Evolutionary conservation across 495 filamentous ascomycete species (phyloP).

Genomic region (Penicillium dipodomyicola): DNA sequence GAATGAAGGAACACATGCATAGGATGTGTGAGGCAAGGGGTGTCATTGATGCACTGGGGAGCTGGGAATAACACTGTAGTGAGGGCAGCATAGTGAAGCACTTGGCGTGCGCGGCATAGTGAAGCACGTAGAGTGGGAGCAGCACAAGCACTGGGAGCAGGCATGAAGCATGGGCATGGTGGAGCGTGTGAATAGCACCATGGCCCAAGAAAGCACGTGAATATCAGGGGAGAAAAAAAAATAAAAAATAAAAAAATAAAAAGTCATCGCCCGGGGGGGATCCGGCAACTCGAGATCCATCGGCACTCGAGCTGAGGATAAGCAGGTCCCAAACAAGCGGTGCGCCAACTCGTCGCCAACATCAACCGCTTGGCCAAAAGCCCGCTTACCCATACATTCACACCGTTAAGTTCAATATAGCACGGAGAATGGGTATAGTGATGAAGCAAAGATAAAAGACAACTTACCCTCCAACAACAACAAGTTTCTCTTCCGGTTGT

Average conservation of each 20-base stretch:
- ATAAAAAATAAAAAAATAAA: neutral
- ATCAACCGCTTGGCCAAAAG: neutral
- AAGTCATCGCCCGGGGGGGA: neutral
- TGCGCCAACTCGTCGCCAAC: neutral
- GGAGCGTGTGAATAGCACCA: too few species aligned
- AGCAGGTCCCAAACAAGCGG: neutral
- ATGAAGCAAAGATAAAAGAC: neutral
- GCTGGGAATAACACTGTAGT: too few species aligned
- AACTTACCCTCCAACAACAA: conserved; percentile 79
- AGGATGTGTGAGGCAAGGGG: too few species aligned
- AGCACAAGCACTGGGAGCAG: too few species aligned
- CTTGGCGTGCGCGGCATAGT: too few species aligned
- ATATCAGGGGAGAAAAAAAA: neutral
- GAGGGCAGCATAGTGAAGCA: too few species aligned
- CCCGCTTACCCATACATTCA: neutral
- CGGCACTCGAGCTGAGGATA: neutral
- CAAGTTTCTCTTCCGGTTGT: conserved; percentile 61
- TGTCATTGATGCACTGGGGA: too few species aligned
- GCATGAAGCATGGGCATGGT: too few species aligned
- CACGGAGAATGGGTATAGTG: neutral
- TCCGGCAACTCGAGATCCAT: neutral
- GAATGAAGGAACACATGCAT: neutral
- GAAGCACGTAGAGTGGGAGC: too few species aligned
- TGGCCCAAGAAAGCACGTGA: too few species aligned
- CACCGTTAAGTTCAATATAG: neutral